Evolutionary conservation across 768 basidiomycete genomes (phyloP), one percentile per base, ranked within the genome.

Genomic region (Amanita rubescens): DNA sequence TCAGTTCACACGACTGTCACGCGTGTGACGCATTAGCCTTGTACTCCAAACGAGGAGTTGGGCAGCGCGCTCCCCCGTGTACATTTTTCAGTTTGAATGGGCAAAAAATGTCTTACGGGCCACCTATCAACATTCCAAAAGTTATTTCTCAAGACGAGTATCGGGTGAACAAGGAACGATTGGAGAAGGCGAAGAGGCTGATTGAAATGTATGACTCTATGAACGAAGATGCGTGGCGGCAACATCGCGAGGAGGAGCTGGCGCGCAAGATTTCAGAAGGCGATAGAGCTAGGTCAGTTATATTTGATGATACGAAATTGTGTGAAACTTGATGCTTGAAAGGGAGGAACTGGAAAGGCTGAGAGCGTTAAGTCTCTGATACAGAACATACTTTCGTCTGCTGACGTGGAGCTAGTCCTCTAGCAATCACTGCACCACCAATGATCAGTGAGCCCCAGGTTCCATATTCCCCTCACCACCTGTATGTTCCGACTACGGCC

Each of bases 191-290:
- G 30, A 73, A 68, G 57, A 68, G 69, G 24, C 47, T 62, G 32
- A 38, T 75, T 3, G 65, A 67, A 19, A 44, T 53, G 19, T 66
- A 69, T 34, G 71, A 75, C 60, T 54, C 55, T 27, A 63, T 69
- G 56, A 78, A 79, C 51, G 74, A 77, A 41, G 58, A 62, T 1
- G 78, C 72, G 2, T 66, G 69, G 49, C 60, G 65, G 6, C 54
- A 48, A 2, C 53, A 55, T 55, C 60, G 61, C 3, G 42, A 57
- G 22, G 52, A 66, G 32, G 53, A 67, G 46, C 59, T 76, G 22
- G 52, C 67, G 55, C 60, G 63, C 56, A 66, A 66, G 58, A 63
- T 75, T 6, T 62, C 66, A 35, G 73, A 73, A 17, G 81, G 79
- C 1, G 67, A 71, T 17, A 64, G 73, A 50, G 80, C 79, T 35